These are phyloP conservation scores for Aechmea fasciata DNA, from an alignment of 176 grass and related monocot genomes.

Conservation along the genomic window DNA sequence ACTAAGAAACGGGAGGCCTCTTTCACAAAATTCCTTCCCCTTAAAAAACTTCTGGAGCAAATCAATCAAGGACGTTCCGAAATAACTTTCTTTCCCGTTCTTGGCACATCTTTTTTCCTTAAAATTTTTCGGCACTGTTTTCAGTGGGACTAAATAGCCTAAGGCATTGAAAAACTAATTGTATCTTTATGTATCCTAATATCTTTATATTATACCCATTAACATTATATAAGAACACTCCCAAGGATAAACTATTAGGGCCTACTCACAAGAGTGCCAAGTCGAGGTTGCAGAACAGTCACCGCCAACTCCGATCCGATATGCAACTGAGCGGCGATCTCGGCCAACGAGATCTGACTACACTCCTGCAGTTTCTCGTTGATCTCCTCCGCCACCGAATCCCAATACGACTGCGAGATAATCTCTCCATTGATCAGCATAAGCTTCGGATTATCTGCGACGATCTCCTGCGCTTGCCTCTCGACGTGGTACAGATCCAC, in stretches of 20 bases:
- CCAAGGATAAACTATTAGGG: neutral
- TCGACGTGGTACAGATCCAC: constrained; percentile 93
- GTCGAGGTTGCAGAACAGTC: constrained; percentile 68
- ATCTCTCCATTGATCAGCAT: constrained; percentile 90
- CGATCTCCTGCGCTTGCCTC: constrained; percentile 66
- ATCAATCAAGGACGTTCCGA: too few species aligned
- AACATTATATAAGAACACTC: neutral
- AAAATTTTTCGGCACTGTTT: too few species aligned
- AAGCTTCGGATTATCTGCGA: constrained; percentile 39
- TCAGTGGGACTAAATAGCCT: too few species aligned
- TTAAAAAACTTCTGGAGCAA: too few species aligned
- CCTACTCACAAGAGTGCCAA: constrained; percentile 65
- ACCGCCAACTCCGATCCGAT: constrained; percentile 80
- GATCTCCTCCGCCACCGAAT: constrained; percentile 80
- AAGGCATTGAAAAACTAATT: too few species aligned
- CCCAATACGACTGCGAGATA: constrained; percentile 91
- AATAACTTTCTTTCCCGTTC: too few species aligned
- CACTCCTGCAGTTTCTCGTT: constrained; percentile 87
- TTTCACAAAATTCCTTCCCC: too few species aligned
- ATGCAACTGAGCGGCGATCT: constrained; percentile 79
- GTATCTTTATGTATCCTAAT: too few species aligned
- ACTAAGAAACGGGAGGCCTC: too few species aligned
- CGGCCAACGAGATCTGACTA: constrained; percentile 83
- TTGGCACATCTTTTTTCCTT: too few species aligned
- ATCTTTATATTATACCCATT: too few species aligned